Percentiles rank a stretch among this genome's conserved stretches.
These are phyloP conservation scores for Viridothelium virens DNA, from an alignment of 495 filamentous ascomycete genomes.

Conservation along the genomic window DNA sequence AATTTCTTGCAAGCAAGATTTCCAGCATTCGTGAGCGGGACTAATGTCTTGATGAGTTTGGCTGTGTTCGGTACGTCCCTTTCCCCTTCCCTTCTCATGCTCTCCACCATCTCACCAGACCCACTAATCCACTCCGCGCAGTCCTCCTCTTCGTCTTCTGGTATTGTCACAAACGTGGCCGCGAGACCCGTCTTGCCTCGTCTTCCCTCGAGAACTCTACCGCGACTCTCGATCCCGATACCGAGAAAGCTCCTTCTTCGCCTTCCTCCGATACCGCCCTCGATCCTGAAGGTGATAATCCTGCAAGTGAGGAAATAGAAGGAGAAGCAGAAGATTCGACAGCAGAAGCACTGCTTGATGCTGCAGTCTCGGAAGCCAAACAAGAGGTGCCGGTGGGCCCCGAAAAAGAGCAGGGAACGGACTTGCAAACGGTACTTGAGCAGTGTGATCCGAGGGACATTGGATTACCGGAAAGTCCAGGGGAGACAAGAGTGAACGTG, in stretches of 20 bases:
- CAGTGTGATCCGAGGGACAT: slow-evolving; percentile 26
- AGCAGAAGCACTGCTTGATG: slow-evolving; percentile 17
- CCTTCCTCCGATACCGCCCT: slow-evolving; percentile 19
- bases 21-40: slow-evolving; percentile 70
- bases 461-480: slow-evolving; percentile 18
- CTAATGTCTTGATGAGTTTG: slow-evolving; percentile 80
- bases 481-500: neutral
- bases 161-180: slow-evolving; percentile 94
- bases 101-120: neutral
- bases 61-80: slow-evolving; percentile 65
- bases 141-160: slow-evolving; percentile 86
- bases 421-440: slow-evolving; percentile 21
- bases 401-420: slow-evolving; percentile 15
- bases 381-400: slow-evolving; percentile 16
- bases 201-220: slow-evolving; percentile 16
- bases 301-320: neutral
- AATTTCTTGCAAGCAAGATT: slow-evolving; percentile 75
- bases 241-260: slow-evolving; percentile 18
- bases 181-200: slow-evolving; percentile 62
- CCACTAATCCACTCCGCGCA: slow-evolving; percentile 27
- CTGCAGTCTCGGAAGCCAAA: slow-evolving; percentile 19
- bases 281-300: slow-evolving; percentile 18
- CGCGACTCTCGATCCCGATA: slow-evolving; percentile 10
- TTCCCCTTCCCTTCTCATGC: neutral
- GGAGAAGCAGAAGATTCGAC: slow-evolving; percentile 13